Evolutionary conservation across 2,329 filamentous ascomycete genomes (phyloP), one percentile per base, ranked within the genome.

Genomic region (Chaetomiaceae sp.): DNA sequence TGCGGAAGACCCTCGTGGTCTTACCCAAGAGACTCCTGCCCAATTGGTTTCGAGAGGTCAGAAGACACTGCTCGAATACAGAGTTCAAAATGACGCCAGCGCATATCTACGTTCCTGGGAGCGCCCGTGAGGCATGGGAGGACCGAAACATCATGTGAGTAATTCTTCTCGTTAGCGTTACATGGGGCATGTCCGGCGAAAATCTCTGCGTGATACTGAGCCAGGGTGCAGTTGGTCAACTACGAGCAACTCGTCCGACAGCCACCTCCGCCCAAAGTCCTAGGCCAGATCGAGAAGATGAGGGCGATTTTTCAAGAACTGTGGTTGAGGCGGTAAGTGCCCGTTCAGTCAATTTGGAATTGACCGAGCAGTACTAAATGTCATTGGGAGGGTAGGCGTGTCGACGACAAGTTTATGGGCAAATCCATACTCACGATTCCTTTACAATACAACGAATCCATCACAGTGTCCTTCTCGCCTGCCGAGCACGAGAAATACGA

Each of bases 31-130:
- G 59, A 2, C 64, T 70, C 38, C 49, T 65, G 20, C 42, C 54
- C n/a, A 68, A 71, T 46, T 71, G 68, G 68, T 58, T 60, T 10
- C 55, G 56, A 1, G 67, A 71, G 48, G 59, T 70, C 20, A 47
- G 57, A 2, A 50, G 47, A 11, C 67, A 70, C 49, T 46, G 41
- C 37, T 19, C 33, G 0, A 15, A 29, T 1, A n/a, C 17, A 2
- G 9, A 24, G 5, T 5, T 9, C 6, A 45, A 35, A 5, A 29
- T 20, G 33, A 29, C 38, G 8, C 20, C 19, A 2, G 41, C 15
- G 2, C 11, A 12, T 5, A 17, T 41, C 0, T 48, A 47, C 15
- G 33, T n/a, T 1, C 42, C 20, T 1, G 4, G 11, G 3, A 14
- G 6, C 2, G 14, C 22, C 6, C 11, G 7, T 27, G 26, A 38